Evolutionary conservation across 1,139 yeast genomes (phyloP), one percentile per base, ranked within the genome.

Genomic region (Pichia sp.): DNA sequence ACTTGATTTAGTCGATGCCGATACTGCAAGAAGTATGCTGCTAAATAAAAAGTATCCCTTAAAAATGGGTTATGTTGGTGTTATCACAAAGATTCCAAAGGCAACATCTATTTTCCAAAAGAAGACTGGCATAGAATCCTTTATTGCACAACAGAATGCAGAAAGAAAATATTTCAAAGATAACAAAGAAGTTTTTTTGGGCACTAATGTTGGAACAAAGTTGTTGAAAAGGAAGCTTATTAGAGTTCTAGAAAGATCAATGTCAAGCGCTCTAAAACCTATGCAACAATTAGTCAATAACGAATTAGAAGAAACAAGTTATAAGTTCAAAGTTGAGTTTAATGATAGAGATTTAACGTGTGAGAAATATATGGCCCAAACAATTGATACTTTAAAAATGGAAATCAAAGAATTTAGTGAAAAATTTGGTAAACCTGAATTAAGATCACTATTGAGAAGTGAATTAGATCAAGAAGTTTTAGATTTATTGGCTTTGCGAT

Each of bases 51-150:
- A 83, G 60, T 94, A 92, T 59, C 97, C 98, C 0, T 71, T 94
- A 52, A 81, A 76, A 59, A 86, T 92, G 94, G 99, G 99, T 0
- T 94, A 94, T 63, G 97, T 94, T 32, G 98, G 98, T 46, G 98
- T 94, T 16, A 84, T 94, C 20, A 88, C 97, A 4, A 84, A 80
- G 57, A 77, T 88, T 0, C 95, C 96, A 9, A 53, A 59, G 60
- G 37, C 57, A 6, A 59, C 59, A n/a, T 63, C 59, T 12, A 56
- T 59, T 3, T 69, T 69, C 54, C 64, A 69, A 42, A 65, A 66
- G 44, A 59, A 59, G 40, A 57, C 66, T 1, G 71, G 72, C 1
- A 57, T 65, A 20, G 71, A 69, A 51, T 68, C 72, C 45, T 77
- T 66, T 53, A 73, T 80, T 30, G 78, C 85, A 1, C 87, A 82